A percentile compares a stretch with the other conserved stretches of the same genome.
phyloP scores from a whole-genome alignment of 164 flowering plant genomes.

The Hamamelis virginiana region DNA sequence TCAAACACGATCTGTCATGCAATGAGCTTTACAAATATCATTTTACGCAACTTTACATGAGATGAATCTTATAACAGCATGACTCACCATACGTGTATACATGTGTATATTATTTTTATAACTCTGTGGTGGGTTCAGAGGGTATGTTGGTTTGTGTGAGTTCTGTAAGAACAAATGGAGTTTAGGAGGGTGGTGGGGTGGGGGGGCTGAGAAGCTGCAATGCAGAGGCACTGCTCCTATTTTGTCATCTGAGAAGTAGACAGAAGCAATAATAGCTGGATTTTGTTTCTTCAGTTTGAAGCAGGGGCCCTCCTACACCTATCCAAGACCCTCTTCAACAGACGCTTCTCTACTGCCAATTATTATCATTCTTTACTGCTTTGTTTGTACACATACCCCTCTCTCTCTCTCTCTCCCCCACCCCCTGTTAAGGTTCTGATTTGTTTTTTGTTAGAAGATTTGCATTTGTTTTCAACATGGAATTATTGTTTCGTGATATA shows the following conservation, averaged over 20 bases:
- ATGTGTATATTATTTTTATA: no score
- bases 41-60: no score
- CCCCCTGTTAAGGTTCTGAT: not conserved
- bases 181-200: constrained; percentile 8
- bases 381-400: constrained; percentile 3
- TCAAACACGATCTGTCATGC: no score
- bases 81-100: no score
- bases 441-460: constrained; percentile 3
- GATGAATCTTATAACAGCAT: no score
- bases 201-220: constrained; percentile 28
- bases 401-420: constrained; percentile 1
- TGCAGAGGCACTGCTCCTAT: constrained; percentile 41
- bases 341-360: constrained; percentile 15
- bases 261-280: constrained; percentile 56
- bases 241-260: constrained; percentile 68
- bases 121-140: not conserved
- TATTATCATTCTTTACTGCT: constrained; percentile 24
- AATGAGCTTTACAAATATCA: no score
- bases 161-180: constrained; percentile 1
- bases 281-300: constrained; percentile 56
- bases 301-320: constrained; percentile 38
- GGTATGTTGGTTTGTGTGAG: not conserved
- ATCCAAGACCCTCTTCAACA: constrained; percentile 7
- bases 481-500: not conserved
- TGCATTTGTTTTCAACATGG: not conserved